Conservation (phyloP, 495 filamentous ascomycete species). For the Penicillium paradoxum region DNA sequence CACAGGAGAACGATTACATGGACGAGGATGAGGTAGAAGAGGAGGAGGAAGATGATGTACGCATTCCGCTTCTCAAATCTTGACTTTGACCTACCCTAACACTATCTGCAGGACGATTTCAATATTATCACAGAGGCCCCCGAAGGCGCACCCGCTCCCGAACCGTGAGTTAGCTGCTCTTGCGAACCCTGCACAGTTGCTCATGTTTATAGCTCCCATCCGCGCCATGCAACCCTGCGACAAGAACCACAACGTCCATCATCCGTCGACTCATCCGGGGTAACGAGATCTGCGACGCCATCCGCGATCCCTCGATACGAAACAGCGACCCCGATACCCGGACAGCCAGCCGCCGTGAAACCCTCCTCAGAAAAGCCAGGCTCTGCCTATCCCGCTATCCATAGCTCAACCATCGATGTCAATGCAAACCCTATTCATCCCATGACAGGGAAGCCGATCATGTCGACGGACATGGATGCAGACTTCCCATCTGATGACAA, state of each 20-base stretch:
- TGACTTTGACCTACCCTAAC: background rate
- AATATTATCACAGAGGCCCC: conserved; percentile 93
- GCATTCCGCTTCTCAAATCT: conserved; percentile 21
- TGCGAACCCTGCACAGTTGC: conserved; percentile 7
- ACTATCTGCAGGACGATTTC: conserved; percentile 60
- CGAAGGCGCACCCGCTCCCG: conserved; percentile 61
- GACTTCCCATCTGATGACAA: conserved; percentile 78
- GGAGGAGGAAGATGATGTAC: conserved; percentile 57
- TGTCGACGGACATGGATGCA: conserved; percentile 68
- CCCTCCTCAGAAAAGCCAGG: conserved; percentile 47
- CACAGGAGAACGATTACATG: conserved; percentile 52
- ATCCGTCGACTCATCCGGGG: conserved; percentile 42
- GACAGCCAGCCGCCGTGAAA: conserved; percentile 32
- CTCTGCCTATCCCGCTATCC: conserved; percentile 57
- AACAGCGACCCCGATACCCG: conserved; percentile 38
- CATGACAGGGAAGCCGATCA: conserved; percentile 65
- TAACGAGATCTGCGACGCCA: conserved; percentile 30
- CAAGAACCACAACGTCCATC: conserved; percentile 61
- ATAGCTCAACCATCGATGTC: conserved; percentile 77
- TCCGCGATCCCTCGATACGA: conserved; percentile 42
- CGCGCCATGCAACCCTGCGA: conserved; percentile 45
- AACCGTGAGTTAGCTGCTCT: conserved; percentile 38
- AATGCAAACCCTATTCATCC: conserved; percentile 77
- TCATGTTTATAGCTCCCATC: conserved; percentile 30
- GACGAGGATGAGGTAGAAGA: conserved; percentile 74